Percentiles rank a stretch among this genome's conserved stretches.
These are phyloP conservation scores for Porcisia deanei DNA, from an alignment of 208 protist species.

Conservation along the genomic window DNA sequence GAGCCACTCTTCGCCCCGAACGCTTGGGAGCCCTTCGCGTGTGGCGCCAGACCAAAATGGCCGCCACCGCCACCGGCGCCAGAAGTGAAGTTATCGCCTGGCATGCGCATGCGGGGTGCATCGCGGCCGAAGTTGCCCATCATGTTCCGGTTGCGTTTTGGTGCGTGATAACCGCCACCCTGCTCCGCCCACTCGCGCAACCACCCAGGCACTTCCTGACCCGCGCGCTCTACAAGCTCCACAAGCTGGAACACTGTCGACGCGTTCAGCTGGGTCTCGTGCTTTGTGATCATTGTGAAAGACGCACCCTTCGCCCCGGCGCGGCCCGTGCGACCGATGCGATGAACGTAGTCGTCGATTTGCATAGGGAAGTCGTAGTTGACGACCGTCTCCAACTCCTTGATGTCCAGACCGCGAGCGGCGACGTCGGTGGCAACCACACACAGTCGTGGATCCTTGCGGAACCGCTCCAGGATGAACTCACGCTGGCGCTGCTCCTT, in stretches of 20 bases:
- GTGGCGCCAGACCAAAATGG: slow-evolving; percentile 31
- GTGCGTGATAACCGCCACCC: slow-evolving; percentile 27
- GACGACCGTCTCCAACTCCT: slow-evolving; percentile 98
- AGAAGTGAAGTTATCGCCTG: slow-evolving; percentile 36
- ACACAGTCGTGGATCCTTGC: slow-evolving; percentile 65
- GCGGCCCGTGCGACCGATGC: slow-evolving; percentile 95
- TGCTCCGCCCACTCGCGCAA: slow-evolving; percentile 74
- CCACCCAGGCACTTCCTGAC: slow-evolving; percentile 75
- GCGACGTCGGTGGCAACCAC: slow-evolving; percentile 95
- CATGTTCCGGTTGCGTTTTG: slow-evolving; percentile 76
- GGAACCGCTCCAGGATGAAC: slow-evolving; percentile 93
- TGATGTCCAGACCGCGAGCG: slow-evolving; percentile 97
- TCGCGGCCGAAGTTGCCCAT: slow-evolving; percentile 53
- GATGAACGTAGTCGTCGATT: slow-evolving; percentile 98
- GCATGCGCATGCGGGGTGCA: slow-evolving; percentile 52
- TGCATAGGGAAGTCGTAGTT: slow-evolving; percentile 99
- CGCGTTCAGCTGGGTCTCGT: slow-evolving; percentile 92
- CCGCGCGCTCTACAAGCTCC: slow-evolving; percentile 63
- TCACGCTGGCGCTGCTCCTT: slow-evolving; percentile 94
- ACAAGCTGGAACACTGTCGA: slow-evolving; percentile 65
- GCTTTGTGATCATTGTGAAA: slow-evolving; percentile 88
- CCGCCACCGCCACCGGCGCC: slow-evolving; percentile 6
- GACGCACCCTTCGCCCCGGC: slow-evolving; percentile 87
- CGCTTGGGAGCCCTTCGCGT: slow-evolving; percentile 33
- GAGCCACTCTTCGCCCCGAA: slow-evolving; percentile 39